Percentiles rank a stretch among this genome's conserved stretches.
These are phyloP conservation scores for Wickerhamomyces sp. DNA, from an alignment of 1,139 yeast genomes.

Conservation along the genomic window DNA sequence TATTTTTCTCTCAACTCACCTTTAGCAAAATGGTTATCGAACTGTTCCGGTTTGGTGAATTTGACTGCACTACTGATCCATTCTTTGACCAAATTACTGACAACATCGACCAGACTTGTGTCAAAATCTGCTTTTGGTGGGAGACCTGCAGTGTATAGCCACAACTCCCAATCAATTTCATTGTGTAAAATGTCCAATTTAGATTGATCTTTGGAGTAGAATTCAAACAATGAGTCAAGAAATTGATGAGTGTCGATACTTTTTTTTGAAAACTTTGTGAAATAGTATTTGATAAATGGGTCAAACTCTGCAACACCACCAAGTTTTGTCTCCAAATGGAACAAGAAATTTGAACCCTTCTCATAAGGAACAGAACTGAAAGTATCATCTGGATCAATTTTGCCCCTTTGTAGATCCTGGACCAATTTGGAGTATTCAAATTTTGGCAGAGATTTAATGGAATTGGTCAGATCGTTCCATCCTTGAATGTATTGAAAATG, in stretches of 20 bases:
- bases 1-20: constrained; percentile 32
- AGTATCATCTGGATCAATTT: constrained; percentile 79
- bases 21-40: constrained; percentile 20
- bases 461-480: constrained; percentile 72
- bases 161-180: constrained; percentile 72
- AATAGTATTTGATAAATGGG: constrained; percentile 75
- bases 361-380: constrained; percentile 88
- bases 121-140: constrained; percentile 84
- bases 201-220: constrained; percentile 30
- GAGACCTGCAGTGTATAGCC: constrained; percentile 80
- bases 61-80: constrained; percentile 44
- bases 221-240: constrained; percentile 67
- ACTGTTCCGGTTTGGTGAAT: constrained; percentile 19
- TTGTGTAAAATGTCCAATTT: constrained; percentile 47
- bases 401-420: constrained; percentile 58
- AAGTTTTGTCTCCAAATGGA: constrained; percentile 59
- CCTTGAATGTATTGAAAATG: constrained; percentile 85
- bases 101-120: constrained; percentile 70
- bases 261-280: constrained; percentile 57
- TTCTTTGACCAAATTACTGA: constrained; percentile 56
- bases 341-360: constrained; percentile 79
- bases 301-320: constrained; percentile 65
- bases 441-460: constrained; percentile 53
- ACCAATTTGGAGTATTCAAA: constrained; percentile 57
- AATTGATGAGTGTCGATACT: constrained; percentile 82